Base-by-base conservation (phyloP, 169 alveolate species). In the Babesia ovis region DNA sequence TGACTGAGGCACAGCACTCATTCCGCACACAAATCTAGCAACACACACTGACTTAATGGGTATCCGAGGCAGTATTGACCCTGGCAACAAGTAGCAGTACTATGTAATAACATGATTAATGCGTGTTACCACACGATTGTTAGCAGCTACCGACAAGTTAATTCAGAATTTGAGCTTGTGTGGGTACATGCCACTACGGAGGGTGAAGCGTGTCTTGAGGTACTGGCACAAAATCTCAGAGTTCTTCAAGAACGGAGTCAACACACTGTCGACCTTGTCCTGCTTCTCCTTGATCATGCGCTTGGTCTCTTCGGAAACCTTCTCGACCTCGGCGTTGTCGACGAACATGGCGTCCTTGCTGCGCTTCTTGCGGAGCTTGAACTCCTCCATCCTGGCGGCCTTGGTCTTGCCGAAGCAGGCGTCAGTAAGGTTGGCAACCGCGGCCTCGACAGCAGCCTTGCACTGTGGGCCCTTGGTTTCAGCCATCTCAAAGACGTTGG, bases 91-190 rank as follows among this genome's bases (percentile, higher is more conserved):
- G n/a, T n/a, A n/a, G n/a, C n/a, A n/a, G n/a, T n/a, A n/a, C n/a
- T n/a, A n/a, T n/a, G n/a, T n/a, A n/a, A n/a, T n/a, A n/a, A n/a
- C n/a, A n/a, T n/a, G n/a, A n/a, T n/a, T n/a, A n/a, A n/a, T n/a
- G n/a, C n/a, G n/a, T n/a, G n/a, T n/a, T n/a, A n/a, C n/a, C n/a
- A n/a, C n/a, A n/a, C n/a, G 46, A 14, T 9, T 39, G n/a, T 39
- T 39, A 39, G 14, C 46, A 8, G n/a, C n/a, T 14, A 14, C 46
- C 14, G 14, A 39, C 14, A 14, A 39, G 14, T 32, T 41, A 14
- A 46, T 62, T 92, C 93, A 96, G 88, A 95, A 96, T 70, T 92
- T 91, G 81, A 96, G 84, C 69, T 87, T 91, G 85, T 96, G 98
- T 27, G 97, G 96, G 77, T 85, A 86, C 94, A 92, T 94, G 57